Evolutionary conservation across 2,329 filamentous ascomycete genomes (phyloP).

Genomic region (Sporothrix inflata): DNA sequence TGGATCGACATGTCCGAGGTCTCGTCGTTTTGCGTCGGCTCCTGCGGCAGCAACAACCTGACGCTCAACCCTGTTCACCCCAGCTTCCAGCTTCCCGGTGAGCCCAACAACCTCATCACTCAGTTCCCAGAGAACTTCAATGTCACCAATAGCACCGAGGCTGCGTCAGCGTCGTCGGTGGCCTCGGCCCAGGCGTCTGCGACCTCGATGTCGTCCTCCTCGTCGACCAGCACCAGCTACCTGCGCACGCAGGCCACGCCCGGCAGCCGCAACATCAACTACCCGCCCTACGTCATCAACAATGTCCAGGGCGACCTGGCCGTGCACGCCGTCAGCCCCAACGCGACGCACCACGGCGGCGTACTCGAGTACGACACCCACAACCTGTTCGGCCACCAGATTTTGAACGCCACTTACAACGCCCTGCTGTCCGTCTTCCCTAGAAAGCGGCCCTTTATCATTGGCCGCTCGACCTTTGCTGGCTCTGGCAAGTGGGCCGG

Average conservation of each 20-base stretch:
- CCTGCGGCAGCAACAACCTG: slow-evolving; percentile 68
- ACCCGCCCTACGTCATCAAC: slow-evolving; percentile 77
- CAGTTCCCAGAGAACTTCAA: slow-evolving; percentile 72
- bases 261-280: slow-evolving; percentile 68
- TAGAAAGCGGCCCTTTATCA: slow-evolving; percentile 75
- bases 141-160: slow-evolving; percentile 68
- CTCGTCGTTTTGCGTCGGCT: slow-evolving; percentile 59
- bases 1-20: slow-evolving; percentile 64
- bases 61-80: slow-evolving; percentile 71
- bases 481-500: slow-evolving; percentile 73
- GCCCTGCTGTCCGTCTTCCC: slow-evolving; percentile 67
- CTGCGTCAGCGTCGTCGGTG: slow-evolving; percentile 60
- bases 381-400: slow-evolving; percentile 75
- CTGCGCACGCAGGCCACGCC: slow-evolving; percentile 63
- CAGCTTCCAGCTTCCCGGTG: slow-evolving; percentile 66
- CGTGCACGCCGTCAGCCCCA: slow-evolving; percentile 73
- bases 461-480: slow-evolving; percentile 79
- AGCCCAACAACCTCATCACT: slow-evolving; percentile 61
- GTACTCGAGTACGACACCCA: slow-evolving; percentile 79
- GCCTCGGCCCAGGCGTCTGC: slow-evolving; percentile 45
- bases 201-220: slow-evolving; percentile 29
- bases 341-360: slow-evolving; percentile 76
- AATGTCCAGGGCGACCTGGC: slow-evolving; percentile 73
- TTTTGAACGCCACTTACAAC: slow-evolving; percentile 75
- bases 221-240: slow-evolving; percentile 49